A percentile compares a stretch with the other conserved stretches of the same genome.
Evolutionary conservation across 2,329 filamentous ascomycete genomes (phyloP).

Genomic region (Emergomyces orientalis): DNA sequence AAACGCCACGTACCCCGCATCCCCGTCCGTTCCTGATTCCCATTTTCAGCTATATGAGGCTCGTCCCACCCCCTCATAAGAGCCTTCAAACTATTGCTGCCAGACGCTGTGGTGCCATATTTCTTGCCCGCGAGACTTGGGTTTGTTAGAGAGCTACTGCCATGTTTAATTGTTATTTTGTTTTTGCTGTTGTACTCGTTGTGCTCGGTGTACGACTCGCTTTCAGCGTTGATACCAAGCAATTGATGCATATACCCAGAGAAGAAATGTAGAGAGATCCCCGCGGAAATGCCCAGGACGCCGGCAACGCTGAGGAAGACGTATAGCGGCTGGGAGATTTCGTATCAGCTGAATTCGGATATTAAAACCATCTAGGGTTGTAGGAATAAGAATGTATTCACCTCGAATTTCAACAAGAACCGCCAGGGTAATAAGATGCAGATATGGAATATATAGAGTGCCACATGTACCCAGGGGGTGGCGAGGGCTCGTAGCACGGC

Average conservation of each 20-base stretch:
- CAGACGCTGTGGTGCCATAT: neutral
- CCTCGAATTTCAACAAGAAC: conserved; percentile 46
- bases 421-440: conserved; percentile 43
- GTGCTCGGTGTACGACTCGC: neutral
- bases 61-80: neutral
- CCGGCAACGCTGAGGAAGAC: conserved; percentile 57
- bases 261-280: conserved; percentile 49
- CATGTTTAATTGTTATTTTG: neutral
- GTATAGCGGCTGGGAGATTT: conserved; percentile 30
- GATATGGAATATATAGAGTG: conserved; percentile 32
- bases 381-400: conserved; percentile 23
- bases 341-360: neutral
- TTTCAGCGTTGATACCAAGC: neutral
- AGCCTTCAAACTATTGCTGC: neutral
- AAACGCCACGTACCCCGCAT: neutral
- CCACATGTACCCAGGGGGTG: conserved; percentile 43
- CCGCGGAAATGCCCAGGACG: conserved; percentile 56
- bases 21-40: neutral
- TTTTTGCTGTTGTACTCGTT: neutral
- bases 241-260: conserved; percentile 33
- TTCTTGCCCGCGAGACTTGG: neutral
- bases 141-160: neutral
- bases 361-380: neutral
- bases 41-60: neutral
- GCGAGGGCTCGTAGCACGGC: conserved; percentile 33